Evolutionary conservation across 2,329 filamentous ascomycete genomes (phyloP), one percentile per base, ranked within the genome.

Genomic region (Venturia effusa): DNA sequence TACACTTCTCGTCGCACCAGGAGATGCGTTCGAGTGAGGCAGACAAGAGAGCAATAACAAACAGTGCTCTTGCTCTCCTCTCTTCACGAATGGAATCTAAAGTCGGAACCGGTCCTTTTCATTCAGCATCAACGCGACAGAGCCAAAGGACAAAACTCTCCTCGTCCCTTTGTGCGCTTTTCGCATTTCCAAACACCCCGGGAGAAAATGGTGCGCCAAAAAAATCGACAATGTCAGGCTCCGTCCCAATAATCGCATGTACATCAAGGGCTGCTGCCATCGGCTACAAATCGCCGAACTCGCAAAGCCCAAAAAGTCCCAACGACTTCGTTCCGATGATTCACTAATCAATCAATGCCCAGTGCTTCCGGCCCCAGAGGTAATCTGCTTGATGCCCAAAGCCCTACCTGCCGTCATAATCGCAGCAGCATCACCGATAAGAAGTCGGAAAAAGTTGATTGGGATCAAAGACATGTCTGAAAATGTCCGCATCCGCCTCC

Each of bases 401-500:
- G 24, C 45, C 22, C 45, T 32, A 51, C 45, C n/a, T 22, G 27
- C 10, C 22, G 13, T 27, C 45, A 13, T 8, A 30, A 1, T 51
- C 40, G 3, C 11, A n/a, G 6, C 1, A 43, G 15, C 3, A 27
- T 24, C 27, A 57, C 27, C 51, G 64, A 66, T 72, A 74, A 39
- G 68, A 68, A 34, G 73, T 75, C 19, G 70, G 72, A 66, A 76
- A 76, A 39, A 77, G 70, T 6, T 69, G 73, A 43, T 72, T 73
- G 2, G 74, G 73, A 62, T 73, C 70, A 55, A 77, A 74, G 62
- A 74, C 74, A 45, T 71, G 62, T 51, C 61, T 64, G 59, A 64
- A 67, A 17, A 57, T 45, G 24, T 63, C 64, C n/a, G 54, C 34
- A 48, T 65, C 64, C n/a, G 61, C 30, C 48, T 41, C 19, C 19